These are phyloP conservation scores for Cutaneotrichosporon daszewskae DNA, from an alignment of 1,284 basidiomycete species.

Conservation along the genomic window DNA sequence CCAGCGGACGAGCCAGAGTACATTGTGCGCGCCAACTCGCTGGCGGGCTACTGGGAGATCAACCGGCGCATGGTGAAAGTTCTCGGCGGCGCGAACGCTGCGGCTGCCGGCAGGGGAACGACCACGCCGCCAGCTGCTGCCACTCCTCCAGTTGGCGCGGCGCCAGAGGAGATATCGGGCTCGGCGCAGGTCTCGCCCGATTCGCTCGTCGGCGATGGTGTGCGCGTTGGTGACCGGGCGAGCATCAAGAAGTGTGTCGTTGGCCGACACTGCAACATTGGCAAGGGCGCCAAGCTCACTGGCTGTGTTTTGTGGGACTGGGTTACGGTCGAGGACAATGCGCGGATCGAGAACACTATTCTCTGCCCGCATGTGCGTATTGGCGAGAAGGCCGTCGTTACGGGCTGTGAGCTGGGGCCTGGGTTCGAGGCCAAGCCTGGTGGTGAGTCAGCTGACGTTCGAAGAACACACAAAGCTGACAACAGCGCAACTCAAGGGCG, in stretches of 20 bases:
- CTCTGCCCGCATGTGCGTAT: slow-evolving; percentile 75
- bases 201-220: slow-evolving; percentile 73
- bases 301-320: slow-evolving; percentile 89
- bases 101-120: slow-evolving; percentile 4
- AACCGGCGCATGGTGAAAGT: slow-evolving; percentile 54
- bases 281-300: slow-evolving; percentile 74
- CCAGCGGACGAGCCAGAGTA: slow-evolving; percentile 48
- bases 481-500: slow-evolving; percentile 56
- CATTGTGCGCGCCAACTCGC: slow-evolving; percentile 73
- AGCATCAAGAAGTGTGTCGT: slow-evolving; percentile 83
- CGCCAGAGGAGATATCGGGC: slow-evolving; percentile 38
- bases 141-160: no score
- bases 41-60: slow-evolving; percentile 73
- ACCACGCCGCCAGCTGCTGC: slow-evolving; percentile 1
- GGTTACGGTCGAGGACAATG: slow-evolving; percentile 64
- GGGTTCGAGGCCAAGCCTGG: slow-evolving; percentile 71
- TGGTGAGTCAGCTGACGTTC: slow-evolving; percentile 51
- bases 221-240: slow-evolving; percentile 74
- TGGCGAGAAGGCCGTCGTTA: slow-evolving; percentile 70
- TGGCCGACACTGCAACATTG: slow-evolving; percentile 81
- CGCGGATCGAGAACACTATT: slow-evolving; percentile 82
- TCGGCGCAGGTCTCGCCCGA: slow-evolving; percentile 81
- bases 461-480: neutral
- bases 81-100: slow-evolving; percentile 18
- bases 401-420: slow-evolving; percentile 76